Percentiles rank a stretch among this genome's conserved stretches.
These are phyloP conservation scores for Triangularia verruculosa DNA, from an alignment of 2,329 filamentous ascomycete species.

Conservation along the genomic window DNA sequence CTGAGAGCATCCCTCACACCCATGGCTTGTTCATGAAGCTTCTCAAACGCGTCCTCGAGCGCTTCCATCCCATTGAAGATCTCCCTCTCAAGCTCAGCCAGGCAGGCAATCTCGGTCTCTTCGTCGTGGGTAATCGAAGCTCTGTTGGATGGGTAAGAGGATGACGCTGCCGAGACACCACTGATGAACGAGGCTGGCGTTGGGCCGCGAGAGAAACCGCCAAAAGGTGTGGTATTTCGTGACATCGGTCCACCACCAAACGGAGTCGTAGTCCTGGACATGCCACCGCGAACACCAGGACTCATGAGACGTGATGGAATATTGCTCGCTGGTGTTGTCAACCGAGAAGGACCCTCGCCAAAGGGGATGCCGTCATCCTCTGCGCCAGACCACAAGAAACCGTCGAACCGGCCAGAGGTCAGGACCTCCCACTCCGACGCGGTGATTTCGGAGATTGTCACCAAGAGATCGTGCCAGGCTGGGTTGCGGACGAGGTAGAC, in stretches of 20 bases:
- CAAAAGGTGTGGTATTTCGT: conserved; percentile 52
- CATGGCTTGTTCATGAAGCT: conserved; percentile 82
- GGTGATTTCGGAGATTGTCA: conserved; percentile 83
- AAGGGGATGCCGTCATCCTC: conserved; percentile 51
- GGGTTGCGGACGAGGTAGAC: conserved; percentile 84
- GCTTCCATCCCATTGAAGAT: conserved; percentile 94
- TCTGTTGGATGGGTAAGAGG: conserved; percentile 42
- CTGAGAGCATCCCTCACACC: conserved; percentile 73
- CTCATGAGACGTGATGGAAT: conserved; percentile 41
- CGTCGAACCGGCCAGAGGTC: conserved; percentile 89
- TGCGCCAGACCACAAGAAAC: conserved; percentile 90
- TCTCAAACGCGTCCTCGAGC: conserved; percentile 90
- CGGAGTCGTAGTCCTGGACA: conserved; percentile 54
- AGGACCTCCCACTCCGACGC: conserved; percentile 96
- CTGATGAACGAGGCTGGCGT: conserved; percentile 57
- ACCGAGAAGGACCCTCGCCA: conserved; percentile 48
- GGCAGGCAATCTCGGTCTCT: conserved; percentile 84
- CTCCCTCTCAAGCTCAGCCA: conserved; percentile 88
- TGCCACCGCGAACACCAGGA: conserved; percentile 43
- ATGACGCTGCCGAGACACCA: conserved; percentile 44
- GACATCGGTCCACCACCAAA: conserved; percentile 43
- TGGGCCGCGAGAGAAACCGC: conserved; percentile 36
- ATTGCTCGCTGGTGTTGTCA: conserved; percentile 52
- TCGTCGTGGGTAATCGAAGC: conserved; percentile 83
- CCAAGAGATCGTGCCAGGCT: conserved; percentile 77